phyloP scores from a whole-genome alignment of 2,329 filamentous ascomycete genomes.

The Dendryphion nanum region DNA sequence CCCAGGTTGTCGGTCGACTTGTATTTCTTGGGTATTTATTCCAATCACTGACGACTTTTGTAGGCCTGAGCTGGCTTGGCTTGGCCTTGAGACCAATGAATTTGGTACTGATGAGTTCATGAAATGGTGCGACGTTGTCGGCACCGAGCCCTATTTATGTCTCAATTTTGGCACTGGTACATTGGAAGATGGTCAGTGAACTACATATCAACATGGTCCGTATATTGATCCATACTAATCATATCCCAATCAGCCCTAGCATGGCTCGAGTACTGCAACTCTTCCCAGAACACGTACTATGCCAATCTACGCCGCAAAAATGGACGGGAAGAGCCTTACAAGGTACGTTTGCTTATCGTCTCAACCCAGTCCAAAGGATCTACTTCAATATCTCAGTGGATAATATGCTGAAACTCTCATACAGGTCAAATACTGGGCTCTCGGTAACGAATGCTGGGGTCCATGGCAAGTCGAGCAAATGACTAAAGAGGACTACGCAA shows the following conservation, averaged over 20 bases:
- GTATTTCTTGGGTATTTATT: background rate
- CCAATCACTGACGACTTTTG: background rate
- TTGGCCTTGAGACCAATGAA: conserved; percentile 71
- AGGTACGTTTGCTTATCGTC: conserved; percentile 46
- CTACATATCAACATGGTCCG: background rate
- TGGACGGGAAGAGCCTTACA: conserved; percentile 74
- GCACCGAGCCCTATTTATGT: conserved; percentile 75
- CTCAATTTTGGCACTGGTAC: conserved; percentile 77
- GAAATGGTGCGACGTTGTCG: conserved; percentile 71
- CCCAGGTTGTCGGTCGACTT: no score
- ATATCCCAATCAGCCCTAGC: conserved; percentile 56
- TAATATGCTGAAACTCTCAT: background rate
- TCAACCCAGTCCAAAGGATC: no score
- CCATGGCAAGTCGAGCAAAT: conserved; percentile 67
- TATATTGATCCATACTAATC: background rate
- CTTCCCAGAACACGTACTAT: conserved; percentile 73
- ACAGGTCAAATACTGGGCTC: conserved; percentile 75
- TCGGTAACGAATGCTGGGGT: conserved; percentile 73
- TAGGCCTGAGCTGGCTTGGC: conserved; percentile 75
- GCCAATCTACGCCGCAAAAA: conserved; percentile 76
- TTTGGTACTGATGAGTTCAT: conserved; percentile 88
- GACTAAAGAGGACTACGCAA: conserved; percentile 68
- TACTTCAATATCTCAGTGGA: background rate
- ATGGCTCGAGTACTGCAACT: conserved; percentile 88
- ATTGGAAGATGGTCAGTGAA: conserved; percentile 50